These are phyloP conservation scores for Pseudocercospora fijiensis DNA, from an alignment of 2,329 filamentous ascomycete genomes.

Conservation along the genomic window DNA sequence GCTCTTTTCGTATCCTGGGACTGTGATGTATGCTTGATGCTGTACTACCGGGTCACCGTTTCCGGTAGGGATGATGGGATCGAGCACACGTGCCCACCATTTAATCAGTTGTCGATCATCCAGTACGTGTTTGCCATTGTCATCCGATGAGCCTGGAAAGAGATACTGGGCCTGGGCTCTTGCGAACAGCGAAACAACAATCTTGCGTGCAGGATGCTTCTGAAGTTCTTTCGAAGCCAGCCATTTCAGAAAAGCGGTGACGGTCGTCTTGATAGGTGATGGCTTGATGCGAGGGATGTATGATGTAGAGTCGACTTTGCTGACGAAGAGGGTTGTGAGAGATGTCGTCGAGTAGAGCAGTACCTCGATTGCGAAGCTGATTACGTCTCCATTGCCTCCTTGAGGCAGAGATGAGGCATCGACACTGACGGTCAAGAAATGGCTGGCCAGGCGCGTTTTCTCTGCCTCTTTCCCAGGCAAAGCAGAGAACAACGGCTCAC, in stretches of 20 bases:
- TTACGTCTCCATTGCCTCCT: slow-evolving; percentile 49
- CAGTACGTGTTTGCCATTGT: slow-evolving; percentile 81
- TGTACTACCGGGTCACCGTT: slow-evolving; percentile 42
- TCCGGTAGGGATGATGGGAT: slow-evolving; percentile 62
- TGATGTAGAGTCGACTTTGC: slow-evolving; percentile 95
- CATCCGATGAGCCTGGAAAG: slow-evolving; percentile 87
- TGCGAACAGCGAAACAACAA: slow-evolving; percentile 87
- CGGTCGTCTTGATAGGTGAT: slow-evolving; percentile 73
- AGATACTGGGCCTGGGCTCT: slow-evolving; percentile 90
- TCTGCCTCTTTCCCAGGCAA: slow-evolving; percentile 70
- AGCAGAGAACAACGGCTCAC: slow-evolving; percentile 74
- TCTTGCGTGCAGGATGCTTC: slow-evolving; percentile 39
- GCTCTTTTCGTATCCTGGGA: slow-evolving; percentile 80
- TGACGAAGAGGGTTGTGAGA: slow-evolving; percentile 86
- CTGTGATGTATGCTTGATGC: slow-evolving; percentile 72
- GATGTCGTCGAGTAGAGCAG: slow-evolving; percentile 78
- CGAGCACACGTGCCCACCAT: slow-evolving; percentile 91
- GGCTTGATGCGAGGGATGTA: slow-evolving; percentile 67
- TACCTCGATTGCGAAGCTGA: slow-evolving; percentile 83
- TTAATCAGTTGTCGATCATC: slow-evolving; percentile 86
- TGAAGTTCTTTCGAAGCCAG: slow-evolving; percentile 64
- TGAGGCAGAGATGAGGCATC: slow-evolving; percentile 29
- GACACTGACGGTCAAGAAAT: slow-evolving; percentile 64
- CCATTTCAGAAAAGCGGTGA: slow-evolving; percentile 72
- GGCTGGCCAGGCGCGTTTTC: slow-evolving; percentile 80